These are phyloP conservation scores for Ceratocystis diversiconidia DNA, from an alignment of 2,329 filamentous ascomycete species.

Conservation along the genomic window DNA sequence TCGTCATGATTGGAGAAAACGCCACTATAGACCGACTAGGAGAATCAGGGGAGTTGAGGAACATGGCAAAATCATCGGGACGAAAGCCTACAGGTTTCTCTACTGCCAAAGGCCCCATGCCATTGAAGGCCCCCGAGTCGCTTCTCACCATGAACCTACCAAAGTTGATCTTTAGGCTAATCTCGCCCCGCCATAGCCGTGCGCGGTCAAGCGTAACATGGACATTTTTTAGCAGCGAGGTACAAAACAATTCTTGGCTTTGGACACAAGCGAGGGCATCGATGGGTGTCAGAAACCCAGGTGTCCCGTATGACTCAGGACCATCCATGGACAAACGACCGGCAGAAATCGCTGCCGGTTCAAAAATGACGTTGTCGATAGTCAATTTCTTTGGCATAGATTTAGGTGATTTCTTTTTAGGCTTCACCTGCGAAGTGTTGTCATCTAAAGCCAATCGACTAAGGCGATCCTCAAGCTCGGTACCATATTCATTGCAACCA, in stretches of 20 bases:
- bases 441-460: not conserved
- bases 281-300: not conserved
- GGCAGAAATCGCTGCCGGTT: not conserved
- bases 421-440: no score
- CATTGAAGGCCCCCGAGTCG: not conserved
- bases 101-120: not conserved
- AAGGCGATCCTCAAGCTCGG: not conserved
- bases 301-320: not conserved
- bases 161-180: slow-evolving; percentile 2
- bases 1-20: slow-evolving; percentile 7
- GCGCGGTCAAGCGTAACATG: not conserved
- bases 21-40: not conserved
- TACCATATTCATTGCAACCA: not conserved
- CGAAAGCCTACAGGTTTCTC: not conserved
- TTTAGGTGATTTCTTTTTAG: no score
- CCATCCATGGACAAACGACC: not conserved
- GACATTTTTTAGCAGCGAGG: not conserved
- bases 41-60: slow-evolving; percentile 2
- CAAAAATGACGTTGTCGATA: not conserved
- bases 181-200: slow-evolving; percentile 1
- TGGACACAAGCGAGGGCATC: not conserved
- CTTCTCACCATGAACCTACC: slow-evolving; percentile 2
- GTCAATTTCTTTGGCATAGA: not conserved
- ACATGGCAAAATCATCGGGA: not conserved
- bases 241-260: not conserved